Evolutionary conservation across 148 eudicot genomes (phyloP), one percentile per base, ranked within the genome.

Genomic region (Drosera capensis): DNA sequence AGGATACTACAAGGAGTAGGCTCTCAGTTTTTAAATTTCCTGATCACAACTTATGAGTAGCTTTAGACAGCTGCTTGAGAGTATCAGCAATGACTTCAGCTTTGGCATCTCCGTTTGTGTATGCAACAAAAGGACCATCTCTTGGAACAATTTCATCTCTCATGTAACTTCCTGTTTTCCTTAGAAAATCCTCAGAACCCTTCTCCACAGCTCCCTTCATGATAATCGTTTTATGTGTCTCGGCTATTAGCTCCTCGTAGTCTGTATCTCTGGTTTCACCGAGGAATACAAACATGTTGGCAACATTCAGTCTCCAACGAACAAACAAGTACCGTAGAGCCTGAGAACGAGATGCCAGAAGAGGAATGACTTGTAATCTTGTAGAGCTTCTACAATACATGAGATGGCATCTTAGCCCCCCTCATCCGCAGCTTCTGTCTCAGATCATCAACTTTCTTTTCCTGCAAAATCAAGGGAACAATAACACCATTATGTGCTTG

Each of bases 241-340:
- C 80, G 0, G 80, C 51, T 51, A 76, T 76, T 51, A 80, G 42
- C 62, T 80, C 90, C 40, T 80, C 90, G 17, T 73, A 71, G 55
- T 80, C 90, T 0, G 80, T 77, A 62, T 80, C 90, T 31, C 90
- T 84, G 8, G 80, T 73, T 57, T 80, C 90, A 38, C 90, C 84
- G 14, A 80, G 68, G 37, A 80, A 63, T 17, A 80, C 73, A 16
- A 45, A 80, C 90, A 80, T 77, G 40, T 68, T 80, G 19, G 84
- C 80, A 21, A 80, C 90, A 16, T 80, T 73, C 37, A 80, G 40
- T 58, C 80, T 63, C 90, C 84, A 80, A 1, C 90, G 78, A 20
- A 80, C 84, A 16, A 80, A 80, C 21, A 80, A 68, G 58, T 73
- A 80, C 73, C 88, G 40, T 72, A 80, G 64, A 45, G 90, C 80